A percentile compares a stretch with the other conserved stretches of the same genome.
Conservation (phyloP, 345 rosid species). For the Lumnitzera racemosa region DNA sequence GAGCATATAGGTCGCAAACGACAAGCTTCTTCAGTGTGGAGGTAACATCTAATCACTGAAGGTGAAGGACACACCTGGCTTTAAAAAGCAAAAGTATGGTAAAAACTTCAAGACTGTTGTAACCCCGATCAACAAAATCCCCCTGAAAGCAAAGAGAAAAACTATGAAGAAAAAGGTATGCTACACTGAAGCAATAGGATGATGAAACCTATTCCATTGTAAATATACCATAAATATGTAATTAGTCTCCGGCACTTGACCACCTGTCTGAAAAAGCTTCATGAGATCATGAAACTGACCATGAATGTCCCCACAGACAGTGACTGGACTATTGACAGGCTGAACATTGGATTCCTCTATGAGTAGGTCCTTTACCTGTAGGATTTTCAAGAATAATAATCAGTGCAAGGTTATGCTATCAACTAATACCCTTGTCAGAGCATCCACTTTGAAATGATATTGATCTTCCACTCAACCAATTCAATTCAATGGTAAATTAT, state of each 20-base stretch:
- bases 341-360: conserved; percentile 99
- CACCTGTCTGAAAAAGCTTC: conserved; percentile 99
- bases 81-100: conserved; percentile 91
- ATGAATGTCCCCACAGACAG: conserved; percentile 98
- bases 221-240: conserved; percentile 84
- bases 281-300: conserved; percentile 99
- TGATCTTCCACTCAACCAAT: too few relatives aligned
- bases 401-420: neutral
- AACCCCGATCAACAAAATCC: conserved; percentile 92
- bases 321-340: conserved; percentile 99
- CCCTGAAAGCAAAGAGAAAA: conserved; percentile 44
- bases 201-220: neutral
- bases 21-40: too few relatives aligned
- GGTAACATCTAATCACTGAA: neutral
- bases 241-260: conserved; percentile 96
- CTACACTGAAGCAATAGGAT: conserved; percentile 1
- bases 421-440: too few relatives aligned
- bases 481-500: too few relatives aligned
- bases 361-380: conserved; percentile 92
- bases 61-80: conserved; percentile 52
- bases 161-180: conserved; percentile 4
- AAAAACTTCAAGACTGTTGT: conserved; percentile 96
- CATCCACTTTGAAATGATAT: too few relatives aligned
- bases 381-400: conserved; percentile 5
- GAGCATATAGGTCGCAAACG: too few relatives aligned